Base-by-base conservation (phyloP, 805 yeast species). In the Metschnikowia similis region DNA sequence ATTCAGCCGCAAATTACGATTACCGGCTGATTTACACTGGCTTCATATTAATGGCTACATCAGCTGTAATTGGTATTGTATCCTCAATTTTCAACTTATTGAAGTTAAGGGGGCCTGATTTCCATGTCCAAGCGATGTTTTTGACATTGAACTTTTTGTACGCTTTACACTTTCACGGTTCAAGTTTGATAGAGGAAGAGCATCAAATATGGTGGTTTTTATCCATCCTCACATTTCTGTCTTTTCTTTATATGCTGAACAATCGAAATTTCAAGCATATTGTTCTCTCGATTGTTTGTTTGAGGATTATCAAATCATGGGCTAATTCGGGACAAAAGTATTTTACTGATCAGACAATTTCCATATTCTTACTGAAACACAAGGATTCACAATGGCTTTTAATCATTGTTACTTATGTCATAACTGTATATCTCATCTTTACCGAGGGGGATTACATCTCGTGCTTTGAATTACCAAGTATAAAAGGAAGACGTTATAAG, bases 121-220 rank as follows among this genome's bases (percentile, higher is more conserved):
- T 16, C 17, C 28, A 21, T 3, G n/a, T 51, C 13, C 36, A 39
- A 7, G 17, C 41, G 16, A 47, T 40, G 34, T 57, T 52, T 41
- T 41, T 49, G 10, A 42, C 72, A 0, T 75, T 83, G 48, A 78
- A 84, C 2, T 35, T 73, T 0, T 13, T 62, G 2, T 73, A 68
- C 56, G 75, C 88, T 0, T 76, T 85, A 55, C 89, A 91, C 69
- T 96, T 91, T 9, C 89, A 95, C 52, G 91, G 96, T 28, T 72
- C 77, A 4, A 71, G 76, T 3, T 74, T 91, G 50, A 86, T 94
- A 14, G 99, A 94, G 61, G 99, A 94, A 65, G 99, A 94, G 62
- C 96, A 94, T 62, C 97, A 91, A 62, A 66, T 91, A 14, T 94
- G 99, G 99, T 94, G 96, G 88, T 87, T 66, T 36, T 58, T 68